These are phyloP conservation scores for Fistulinella staudtii DNA, from an alignment of 1,284 basidiomycete genomes.

Conservation along the genomic window DNA sequence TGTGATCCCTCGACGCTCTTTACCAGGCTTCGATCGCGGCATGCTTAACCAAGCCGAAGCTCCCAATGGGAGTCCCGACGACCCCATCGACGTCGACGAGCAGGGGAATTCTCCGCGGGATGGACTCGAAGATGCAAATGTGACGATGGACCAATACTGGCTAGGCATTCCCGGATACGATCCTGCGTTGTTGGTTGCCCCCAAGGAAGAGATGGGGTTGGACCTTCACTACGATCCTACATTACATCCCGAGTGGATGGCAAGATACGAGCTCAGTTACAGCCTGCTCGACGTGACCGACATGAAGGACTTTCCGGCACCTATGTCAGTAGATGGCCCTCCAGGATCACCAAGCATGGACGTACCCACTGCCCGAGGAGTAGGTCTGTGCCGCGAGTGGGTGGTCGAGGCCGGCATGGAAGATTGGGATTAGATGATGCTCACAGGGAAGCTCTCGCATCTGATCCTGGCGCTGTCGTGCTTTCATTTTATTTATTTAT, in stretches of 20 bases:
- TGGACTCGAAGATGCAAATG: too few species aligned
- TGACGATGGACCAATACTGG: background rate
- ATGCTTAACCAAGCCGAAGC: too few species aligned
- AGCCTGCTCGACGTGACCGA: slow-evolving; percentile 1
- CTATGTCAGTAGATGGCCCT: background rate
- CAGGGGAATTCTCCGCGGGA: background rate
- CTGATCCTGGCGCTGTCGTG: too few species aligned
- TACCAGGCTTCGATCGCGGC: background rate
- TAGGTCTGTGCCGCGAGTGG: slow-evolving; percentile 27
- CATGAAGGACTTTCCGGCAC: background rate
- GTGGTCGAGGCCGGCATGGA: slow-evolving; percentile 22
- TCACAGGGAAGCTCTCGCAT: too few species aligned
- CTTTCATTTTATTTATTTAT: too few species aligned
- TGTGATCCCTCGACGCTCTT: background rate
- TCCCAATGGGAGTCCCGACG: too few species aligned
- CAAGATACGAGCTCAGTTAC: slow-evolving; percentile 8
- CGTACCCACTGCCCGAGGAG: slow-evolving; percentile 1
- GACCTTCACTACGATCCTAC: slow-evolving; percentile 5
- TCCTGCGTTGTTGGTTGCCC: background rate
- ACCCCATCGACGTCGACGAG: background rate
- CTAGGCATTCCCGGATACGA: background rate
- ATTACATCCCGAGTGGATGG: slow-evolving; percentile 14
- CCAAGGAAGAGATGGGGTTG: slow-evolving; percentile 1
- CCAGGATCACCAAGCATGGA: background rate
- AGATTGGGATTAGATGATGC: slow-evolving; percentile 18